Percentiles rank a stretch among this genome's conserved stretches.
phyloP scores from a whole-genome alignment of 2,329 filamentous ascomycete genomes.

The Monascus ruber region DNA sequence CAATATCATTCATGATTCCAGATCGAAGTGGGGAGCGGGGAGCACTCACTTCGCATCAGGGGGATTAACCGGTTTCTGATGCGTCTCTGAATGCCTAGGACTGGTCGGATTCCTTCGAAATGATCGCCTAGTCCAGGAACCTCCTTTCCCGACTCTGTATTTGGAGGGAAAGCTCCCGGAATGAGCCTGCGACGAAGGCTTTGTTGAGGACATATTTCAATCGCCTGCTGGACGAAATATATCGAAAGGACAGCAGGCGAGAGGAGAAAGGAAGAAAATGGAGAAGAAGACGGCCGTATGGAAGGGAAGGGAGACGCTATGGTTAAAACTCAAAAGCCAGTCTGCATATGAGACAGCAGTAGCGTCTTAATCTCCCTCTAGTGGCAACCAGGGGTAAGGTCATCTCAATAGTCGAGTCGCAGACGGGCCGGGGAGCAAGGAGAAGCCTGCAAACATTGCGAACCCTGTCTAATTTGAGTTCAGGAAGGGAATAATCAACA shows the following conservation, averaged over 20 bases:
- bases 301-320: neutral
- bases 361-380: neutral
- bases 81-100: constrained; percentile 16
- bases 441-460: neutral
- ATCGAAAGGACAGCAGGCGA: neutral
- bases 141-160: constrained; percentile 32
- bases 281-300: neutral
- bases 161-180: constrained; percentile 28
- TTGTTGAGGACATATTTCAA: constrained; percentile 10
- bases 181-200: constrained; percentile 13
- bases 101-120: constrained; percentile 18
- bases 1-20: neutral
- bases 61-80: constrained; percentile 19
- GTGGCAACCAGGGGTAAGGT: neutral
- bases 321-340: neutral
- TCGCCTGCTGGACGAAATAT: neutral
- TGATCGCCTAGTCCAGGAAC: constrained; percentile 20
- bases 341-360: neutral
- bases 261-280: neutral
- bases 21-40: neutral
- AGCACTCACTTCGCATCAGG: constrained; percentile 24
- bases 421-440: neutral
- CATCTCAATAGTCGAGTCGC: neutral
- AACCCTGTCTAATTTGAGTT: neutral
- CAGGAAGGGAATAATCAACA: neutral